These are phyloP conservation scores for Kentomonas sorsogonicus DNA, from an alignment of 208 protist genomes.

Conservation along the genomic window DNA sequence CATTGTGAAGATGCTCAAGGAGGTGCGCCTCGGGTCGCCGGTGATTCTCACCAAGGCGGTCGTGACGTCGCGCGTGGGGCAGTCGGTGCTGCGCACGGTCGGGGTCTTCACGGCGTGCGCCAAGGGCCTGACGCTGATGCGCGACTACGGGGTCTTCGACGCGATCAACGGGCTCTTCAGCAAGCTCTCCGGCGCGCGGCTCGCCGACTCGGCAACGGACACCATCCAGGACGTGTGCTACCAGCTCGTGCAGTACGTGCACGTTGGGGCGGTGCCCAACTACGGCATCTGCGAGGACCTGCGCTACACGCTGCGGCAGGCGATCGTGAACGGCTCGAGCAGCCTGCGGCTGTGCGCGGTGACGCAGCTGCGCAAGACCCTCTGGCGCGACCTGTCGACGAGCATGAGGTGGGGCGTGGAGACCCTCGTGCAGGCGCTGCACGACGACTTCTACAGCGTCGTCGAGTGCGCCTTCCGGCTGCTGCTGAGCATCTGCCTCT, in stretches of 20 bases:
- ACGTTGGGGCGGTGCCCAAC: slow-evolving; percentile 81
- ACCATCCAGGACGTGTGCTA: slow-evolving; percentile 76
- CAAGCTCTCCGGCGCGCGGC: slow-evolving; percentile 48
- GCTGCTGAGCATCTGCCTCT: slow-evolving; percentile 80
- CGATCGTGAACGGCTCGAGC: slow-evolving; percentile 52
- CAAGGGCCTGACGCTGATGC: slow-evolving; percentile 80
- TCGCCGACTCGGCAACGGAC: slow-evolving; percentile 28
- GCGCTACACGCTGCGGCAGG: slow-evolving; percentile 56
- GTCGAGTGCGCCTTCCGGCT: slow-evolving; percentile 79
- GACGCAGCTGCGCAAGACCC: slow-evolving; percentile 60
- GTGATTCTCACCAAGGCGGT: slow-evolving; percentile 40
- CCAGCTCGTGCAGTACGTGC: slow-evolving; percentile 66
- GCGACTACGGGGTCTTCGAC: slow-evolving; percentile 57
- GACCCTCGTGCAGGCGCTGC: slow-evolving; percentile 67
- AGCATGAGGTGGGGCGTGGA: slow-evolving; percentile 87
- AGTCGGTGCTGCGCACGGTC: slow-evolving; percentile 74
- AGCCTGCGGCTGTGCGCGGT: slow-evolving; percentile 75
- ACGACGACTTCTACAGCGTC: slow-evolving; percentile 71
- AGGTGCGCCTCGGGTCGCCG: slow-evolving; percentile 55
- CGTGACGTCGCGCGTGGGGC: slow-evolving; percentile 51
- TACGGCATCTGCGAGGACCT: slow-evolving; percentile 88
- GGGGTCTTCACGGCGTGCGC: slow-evolving; percentile 65
- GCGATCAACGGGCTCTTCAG: slow-evolving; percentile 67
- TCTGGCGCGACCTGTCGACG: slow-evolving; percentile 82
- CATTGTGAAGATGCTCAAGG: slow-evolving; percentile 50